Percentiles rank a stretch among this genome's conserved stretches.
These are phyloP conservation scores for Cruciata laevipes DNA, from an alignment of 257 asterid species.

Conservation along the genomic window DNA sequence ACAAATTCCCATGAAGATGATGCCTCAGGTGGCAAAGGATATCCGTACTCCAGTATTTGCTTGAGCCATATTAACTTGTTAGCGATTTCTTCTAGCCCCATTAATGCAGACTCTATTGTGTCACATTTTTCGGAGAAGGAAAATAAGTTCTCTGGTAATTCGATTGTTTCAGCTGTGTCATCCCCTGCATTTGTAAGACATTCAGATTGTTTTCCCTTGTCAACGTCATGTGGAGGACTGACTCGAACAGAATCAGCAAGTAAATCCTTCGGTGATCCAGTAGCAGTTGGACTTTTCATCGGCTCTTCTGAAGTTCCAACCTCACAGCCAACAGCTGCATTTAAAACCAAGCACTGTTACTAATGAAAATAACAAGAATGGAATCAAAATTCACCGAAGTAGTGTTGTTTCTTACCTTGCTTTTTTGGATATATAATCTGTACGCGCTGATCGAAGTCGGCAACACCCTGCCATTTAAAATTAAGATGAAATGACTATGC, in stretches of 20 bases:
- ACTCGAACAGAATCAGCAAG: background rate
- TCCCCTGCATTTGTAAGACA: conserved; percentile 6
- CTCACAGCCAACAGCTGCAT: conserved; percentile 10
- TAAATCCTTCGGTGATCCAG: background rate
- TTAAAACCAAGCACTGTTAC: background rate
- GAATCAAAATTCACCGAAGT: no score
- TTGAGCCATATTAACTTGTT: conserved; percentile 29
- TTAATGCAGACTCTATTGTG: conserved; percentile 23
- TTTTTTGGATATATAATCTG: conserved; percentile 19
- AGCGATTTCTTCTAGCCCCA: conserved; percentile 25
- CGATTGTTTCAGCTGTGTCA: background rate
- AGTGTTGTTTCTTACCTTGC: conserved; percentile 18
- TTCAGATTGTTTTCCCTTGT: background rate
- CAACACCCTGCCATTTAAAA: conserved; percentile 21
- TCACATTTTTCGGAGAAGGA: conserved; percentile 12
- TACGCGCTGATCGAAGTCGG: conserved; percentile 11
- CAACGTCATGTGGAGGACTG: background rate
- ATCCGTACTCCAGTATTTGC: conserved; percentile 11
- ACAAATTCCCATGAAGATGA: conserved; percentile 23
- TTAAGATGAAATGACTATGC: background rate
- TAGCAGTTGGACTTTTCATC: background rate
- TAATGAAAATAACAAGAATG: background rate
- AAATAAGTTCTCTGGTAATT: background rate
- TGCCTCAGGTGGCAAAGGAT: conserved; percentile 6
- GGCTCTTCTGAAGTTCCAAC: background rate